Conservation (phyloP, 2,329 filamentous ascomycete genomes). For the Cordyceps tenuipes region DNA sequence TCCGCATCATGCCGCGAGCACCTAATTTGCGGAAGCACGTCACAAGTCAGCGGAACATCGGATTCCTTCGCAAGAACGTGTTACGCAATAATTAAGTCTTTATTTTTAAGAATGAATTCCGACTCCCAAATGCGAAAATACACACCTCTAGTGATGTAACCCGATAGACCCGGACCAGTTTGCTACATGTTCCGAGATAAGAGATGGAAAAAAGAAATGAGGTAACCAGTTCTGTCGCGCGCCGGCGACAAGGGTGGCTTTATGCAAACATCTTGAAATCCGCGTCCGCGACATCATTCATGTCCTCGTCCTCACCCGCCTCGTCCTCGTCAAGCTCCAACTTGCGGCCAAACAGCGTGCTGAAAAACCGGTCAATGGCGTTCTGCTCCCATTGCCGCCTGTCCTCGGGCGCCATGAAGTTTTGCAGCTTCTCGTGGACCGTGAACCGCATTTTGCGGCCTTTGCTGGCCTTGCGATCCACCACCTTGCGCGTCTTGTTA, state of each 20-base stretch:
- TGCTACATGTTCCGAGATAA: constrained; percentile 2
- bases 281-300: constrained; percentile 44
- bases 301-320: constrained; percentile 40
- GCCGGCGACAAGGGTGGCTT: constrained; percentile 15
- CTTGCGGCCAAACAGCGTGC: constrained; percentile 64
- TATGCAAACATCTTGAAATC: constrained; percentile 46
- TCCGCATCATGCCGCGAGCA: constrained; percentile 2
- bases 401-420: constrained; percentile 94
- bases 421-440: constrained; percentile 93
- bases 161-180: background rate
- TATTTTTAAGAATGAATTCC: background rate
- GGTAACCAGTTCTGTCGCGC: background rate
- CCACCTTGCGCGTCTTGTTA: constrained; percentile 70
- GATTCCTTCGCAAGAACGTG: background rate
- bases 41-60: background rate
- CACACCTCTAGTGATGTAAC: background rate
- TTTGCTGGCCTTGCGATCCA: constrained; percentile 93
- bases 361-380: constrained; percentile 71
- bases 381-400: constrained; percentile 69
- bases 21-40: background rate
- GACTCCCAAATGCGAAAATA: constrained; percentile 7
- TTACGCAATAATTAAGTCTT: background rate
- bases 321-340: constrained; percentile 55
- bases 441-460: constrained; percentile 90
- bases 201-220: background rate